Base-by-base conservation (phyloP, 2,329 filamentous ascomycete species). In the Cytospora piceicola region DNA sequence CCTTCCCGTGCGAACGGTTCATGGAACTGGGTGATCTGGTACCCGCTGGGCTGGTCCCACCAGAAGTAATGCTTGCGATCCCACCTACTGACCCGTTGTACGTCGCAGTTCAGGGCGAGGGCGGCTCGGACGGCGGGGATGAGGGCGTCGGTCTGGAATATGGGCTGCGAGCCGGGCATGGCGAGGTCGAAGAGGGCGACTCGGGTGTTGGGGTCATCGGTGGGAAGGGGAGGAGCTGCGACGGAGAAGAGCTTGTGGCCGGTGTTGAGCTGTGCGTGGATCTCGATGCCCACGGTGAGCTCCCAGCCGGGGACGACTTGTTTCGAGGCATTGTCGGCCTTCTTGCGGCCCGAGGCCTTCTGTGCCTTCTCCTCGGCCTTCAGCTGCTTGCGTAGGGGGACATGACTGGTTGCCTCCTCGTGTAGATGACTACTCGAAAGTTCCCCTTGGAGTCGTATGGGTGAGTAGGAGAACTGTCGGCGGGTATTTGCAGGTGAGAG, bases 51-150 rank as follows among this genome's bases (percentile, higher is more conserved):
- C 77, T 99, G 95, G 77, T 99, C 95, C 86, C 95, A 96, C 81
- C 97, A 97, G 78, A 99, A 98, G 78, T 99, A 99, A 77, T 99
- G 95, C 77, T 99, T 99, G 69, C 95, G 85, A 77, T 99, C 95
- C 79, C 97, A 99, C 62, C 87, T 87, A 76, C 93, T 97, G 71
- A 86, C 83, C 1, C 79, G 81, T 74, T 96, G 90, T 61, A 98
- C 85, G 1, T 88, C 80, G 77, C 95, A 98, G 65, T 90, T 86
- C 54, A 99, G 82, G 0, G 93, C 92, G 58, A 97, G 80, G 0
- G 95, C 94, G 22, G 94, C 94, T 67, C 95, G 88, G 20, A 99
- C 75, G n/a, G 95, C 95, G 4, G 95, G 95, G 46, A 98, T 83
- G 14, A 99, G 81, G 0, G 91, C 92, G 67, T 90, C 91, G 34